A percentile compares a stretch with the other conserved stretches of the same genome.
Evolutionary conservation across 2,329 filamentous ascomycete species (phyloP).

Genomic region (Aureobasidium pullulans): DNA sequence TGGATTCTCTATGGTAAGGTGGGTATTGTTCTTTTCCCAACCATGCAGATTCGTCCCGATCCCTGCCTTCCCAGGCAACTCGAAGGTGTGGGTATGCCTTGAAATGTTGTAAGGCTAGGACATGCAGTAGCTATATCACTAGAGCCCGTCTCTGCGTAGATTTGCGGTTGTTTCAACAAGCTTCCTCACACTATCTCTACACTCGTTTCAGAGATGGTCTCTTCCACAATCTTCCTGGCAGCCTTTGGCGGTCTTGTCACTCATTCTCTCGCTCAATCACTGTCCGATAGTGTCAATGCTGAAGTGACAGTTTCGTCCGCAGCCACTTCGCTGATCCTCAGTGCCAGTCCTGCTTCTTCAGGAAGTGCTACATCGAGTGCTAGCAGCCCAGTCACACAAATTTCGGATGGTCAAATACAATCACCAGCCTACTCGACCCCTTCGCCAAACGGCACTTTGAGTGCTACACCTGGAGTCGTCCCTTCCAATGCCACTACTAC

Average conservation of each 20-base stretch:
- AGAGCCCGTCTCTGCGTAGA: background rate
- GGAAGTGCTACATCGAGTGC: background rate
- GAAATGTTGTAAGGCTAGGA: background rate
- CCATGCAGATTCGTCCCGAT: background rate
- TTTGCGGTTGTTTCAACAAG: background rate
- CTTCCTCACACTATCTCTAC: background rate
- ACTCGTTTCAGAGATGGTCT: slow-evolving; percentile 3
- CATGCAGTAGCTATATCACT: background rate
- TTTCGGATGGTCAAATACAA: slow-evolving; percentile 8
- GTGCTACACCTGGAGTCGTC: background rate
- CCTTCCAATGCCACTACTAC: background rate
- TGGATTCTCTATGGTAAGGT: background rate
- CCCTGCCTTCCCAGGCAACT: background rate
- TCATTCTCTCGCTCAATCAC: background rate
- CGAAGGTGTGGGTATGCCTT: background rate
- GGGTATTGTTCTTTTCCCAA: background rate
- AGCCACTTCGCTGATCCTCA: background rate
- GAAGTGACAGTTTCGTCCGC: background rate
- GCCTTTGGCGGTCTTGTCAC: slow-evolving; percentile 1
- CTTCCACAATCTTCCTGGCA: background rate
- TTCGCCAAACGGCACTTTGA: background rate
- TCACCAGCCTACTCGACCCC: background rate
- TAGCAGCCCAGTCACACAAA: background rate
- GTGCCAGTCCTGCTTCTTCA: background rate
- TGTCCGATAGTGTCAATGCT: background rate